Evolutionary conservation across 2,329 filamentous ascomycete species (phyloP), one percentile per base, ranked within the genome.

Genomic region (Myriosclerotinia scirpicola): DNA sequence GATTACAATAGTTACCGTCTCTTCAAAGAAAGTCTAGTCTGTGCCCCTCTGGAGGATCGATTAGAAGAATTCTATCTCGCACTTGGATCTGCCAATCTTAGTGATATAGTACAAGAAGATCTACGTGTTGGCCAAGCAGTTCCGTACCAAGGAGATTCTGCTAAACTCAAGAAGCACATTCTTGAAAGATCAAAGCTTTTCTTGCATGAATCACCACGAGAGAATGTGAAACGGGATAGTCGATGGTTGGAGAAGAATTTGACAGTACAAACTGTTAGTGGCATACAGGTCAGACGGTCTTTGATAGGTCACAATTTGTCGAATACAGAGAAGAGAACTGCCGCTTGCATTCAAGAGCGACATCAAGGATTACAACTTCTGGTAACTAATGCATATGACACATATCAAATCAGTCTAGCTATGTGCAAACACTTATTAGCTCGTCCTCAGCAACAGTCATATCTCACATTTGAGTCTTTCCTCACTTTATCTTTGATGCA

Each of bases 211-310:
- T 87, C 86, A 67, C 75, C 81, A 46, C 82, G 85, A 5, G 91
- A 96, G 68, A 83, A 84, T n/a, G 88, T 99, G 74, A 90, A 90
- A 71, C 92, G 95, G 74, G 93, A 98, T 76, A 85, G 87, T 8
- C 91, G 90, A 72, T 99, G 95, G 95, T 81, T 99, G 14, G 92
- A 96, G 73, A 91, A 92, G 75, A 90, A 96, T 71, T 80, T 99
- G 17, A 83, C 81, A 0, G 91, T 99, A 3, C 84, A 90, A 70
- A 85, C 90, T 65, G 93, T 97, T 12, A 87, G 88, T 34, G 89
- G 89, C 0, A 89, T 99, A 63, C 87, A 89, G 6, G 84, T 97
- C 50, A 87, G 89, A 34, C 87, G 91, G 68, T 90, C 88, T n/a
- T 83, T 98, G 14, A 85, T 85, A 67, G 90, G 89, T 1, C 87